Percentiles rank a stretch among this genome's conserved stretches.
Conservation (phyloP, 371 early-diverging fungal genomes). For the Mortierella sp. region DNA sequence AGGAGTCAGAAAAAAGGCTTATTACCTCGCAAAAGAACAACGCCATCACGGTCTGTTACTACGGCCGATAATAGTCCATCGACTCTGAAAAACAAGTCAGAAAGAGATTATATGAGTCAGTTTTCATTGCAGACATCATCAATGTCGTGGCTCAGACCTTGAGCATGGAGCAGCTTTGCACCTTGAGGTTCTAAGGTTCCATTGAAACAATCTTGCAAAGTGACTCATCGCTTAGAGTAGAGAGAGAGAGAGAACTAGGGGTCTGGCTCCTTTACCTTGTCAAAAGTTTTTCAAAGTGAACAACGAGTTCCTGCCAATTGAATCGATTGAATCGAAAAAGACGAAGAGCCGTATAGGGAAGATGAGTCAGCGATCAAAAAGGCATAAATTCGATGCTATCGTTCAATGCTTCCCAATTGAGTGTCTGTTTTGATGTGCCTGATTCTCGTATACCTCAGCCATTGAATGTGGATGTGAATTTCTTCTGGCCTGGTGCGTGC, state of each 20-base stretch:
- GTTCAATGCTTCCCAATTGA: not conserved
- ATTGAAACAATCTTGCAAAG: slow-evolving; percentile 27
- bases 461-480: not conserved
- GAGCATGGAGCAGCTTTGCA: not conserved
- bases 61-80: slow-evolving; percentile 68
- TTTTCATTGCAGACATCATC: not conserved
- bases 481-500: too few species aligned
- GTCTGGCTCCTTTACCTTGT: slow-evolving; percentile 34
- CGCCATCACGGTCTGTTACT: slow-evolving; percentile 74
- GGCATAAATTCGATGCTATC: too few species aligned
- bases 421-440: not conserved
- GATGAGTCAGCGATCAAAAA: too few species aligned
- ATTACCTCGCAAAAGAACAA: slow-evolving; percentile 66
- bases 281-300: slow-evolving; percentile 56
- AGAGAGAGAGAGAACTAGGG: not conserved
- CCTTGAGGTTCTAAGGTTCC: not conserved
- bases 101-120: not conserved
- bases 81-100: slow-evolving; percentile 24
- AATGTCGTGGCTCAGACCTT: too few species aligned
- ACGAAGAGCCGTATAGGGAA: too few species aligned
- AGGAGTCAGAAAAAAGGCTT: not conserved
- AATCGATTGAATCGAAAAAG: too few species aligned
- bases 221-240: not conserved
- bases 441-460: slow-evolving; percentile 10
- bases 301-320: slow-evolving; percentile 43